Evolutionary conservation across 108 stramenopile genomes (phyloP), one percentile per base, ranked within the genome.

Genomic region (Nitzschia inconspicua): DNA sequence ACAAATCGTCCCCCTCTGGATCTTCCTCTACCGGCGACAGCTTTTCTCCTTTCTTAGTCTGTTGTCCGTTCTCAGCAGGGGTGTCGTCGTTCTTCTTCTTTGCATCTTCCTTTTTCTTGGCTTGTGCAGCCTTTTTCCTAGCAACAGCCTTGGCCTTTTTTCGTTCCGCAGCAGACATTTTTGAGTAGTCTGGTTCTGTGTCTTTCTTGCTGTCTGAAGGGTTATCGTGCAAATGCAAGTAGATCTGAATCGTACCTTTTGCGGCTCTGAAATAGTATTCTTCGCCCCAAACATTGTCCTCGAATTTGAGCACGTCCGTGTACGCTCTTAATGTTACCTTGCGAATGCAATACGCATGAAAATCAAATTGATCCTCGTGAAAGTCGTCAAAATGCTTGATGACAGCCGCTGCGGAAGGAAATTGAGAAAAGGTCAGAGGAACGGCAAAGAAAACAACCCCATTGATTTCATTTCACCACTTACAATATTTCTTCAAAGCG

Each of bases 291-390:
- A 93, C 47, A 42, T 76, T 68, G 57, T 96, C 96, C 67, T 95
- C 97, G 52, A 88, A 85, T 44, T 83, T 69, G 18, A 99, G 75
- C 29, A 95, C 71, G 40, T 84, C 88, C 23, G 94, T 79, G 71
- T 99, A 99, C 0, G 97, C 78, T 37, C 97, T 84, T 24, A 99
- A 73, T 4, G 97, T 99, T 19, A 89, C 90, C 81, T 97, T 98
- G 41, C 97, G 92, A 58, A 98, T 63, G 68, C 97, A 98, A 64
- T 98, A 99, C 32, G 77, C 73, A 82, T 99, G 98, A 65, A 99
- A 98, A 78, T 99, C 98, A 55, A 99, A 96, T 68, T 98, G 96
- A 80, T 99, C 98, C 56, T 98, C 97, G 46, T 91, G 83, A 36
- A 95, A 93, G 68, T 96, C 97, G 36, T 89, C 86, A 63, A 97